A percentile compares a stretch with the other conserved stretches of the same genome.
Conservation (phyloP, 2,329 filamentous ascomycete species). For the Chaetomium olivaceum region DNA sequence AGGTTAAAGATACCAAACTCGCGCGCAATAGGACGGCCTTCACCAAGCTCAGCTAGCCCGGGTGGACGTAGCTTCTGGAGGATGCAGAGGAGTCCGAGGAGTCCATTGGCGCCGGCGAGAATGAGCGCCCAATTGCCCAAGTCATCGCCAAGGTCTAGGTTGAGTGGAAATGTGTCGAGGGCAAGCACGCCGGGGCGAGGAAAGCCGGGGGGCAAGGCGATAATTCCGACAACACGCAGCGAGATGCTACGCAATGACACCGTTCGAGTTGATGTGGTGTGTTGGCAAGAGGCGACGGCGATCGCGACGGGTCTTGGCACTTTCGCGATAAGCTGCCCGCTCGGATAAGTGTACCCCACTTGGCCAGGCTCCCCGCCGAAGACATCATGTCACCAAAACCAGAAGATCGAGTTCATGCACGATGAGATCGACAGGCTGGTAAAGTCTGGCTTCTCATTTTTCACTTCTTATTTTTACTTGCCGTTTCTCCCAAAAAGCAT, state of each 20-base stretch:
- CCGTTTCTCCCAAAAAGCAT: not conserved
- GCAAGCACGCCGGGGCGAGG: not conserved
- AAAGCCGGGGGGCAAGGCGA: not conserved
- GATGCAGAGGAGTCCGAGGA: slow-evolving; percentile 22
- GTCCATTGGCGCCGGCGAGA: slow-evolving; percentile 14
- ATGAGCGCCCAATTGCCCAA: slow-evolving; percentile 22
- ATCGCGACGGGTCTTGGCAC: not conserved
- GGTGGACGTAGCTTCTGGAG: slow-evolving; percentile 20
- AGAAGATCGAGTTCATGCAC: not conserved
- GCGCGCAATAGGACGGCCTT: slow-evolving; percentile 14
- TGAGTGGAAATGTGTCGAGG: not conserved
- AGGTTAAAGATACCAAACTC: slow-evolving; percentile 21
- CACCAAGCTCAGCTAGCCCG: slow-evolving; percentile 22
- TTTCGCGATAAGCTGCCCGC: not conserved
- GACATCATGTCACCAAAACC: not conserved
- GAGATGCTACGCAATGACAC: slow-evolving; percentile 8
- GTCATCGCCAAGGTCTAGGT: slow-evolving; percentile 5
- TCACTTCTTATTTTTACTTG: not conserved
- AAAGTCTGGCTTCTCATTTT: not conserved
- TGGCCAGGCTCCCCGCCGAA: not conserved
- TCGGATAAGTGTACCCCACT: not conserved
- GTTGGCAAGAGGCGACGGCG: not conserved
- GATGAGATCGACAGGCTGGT: not conserved
- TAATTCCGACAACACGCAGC: not conserved
- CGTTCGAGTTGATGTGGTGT: not conserved